phyloP scores from a whole-genome alignment of 345 rosid genomes.

The Boechera retrofracta region DNA sequence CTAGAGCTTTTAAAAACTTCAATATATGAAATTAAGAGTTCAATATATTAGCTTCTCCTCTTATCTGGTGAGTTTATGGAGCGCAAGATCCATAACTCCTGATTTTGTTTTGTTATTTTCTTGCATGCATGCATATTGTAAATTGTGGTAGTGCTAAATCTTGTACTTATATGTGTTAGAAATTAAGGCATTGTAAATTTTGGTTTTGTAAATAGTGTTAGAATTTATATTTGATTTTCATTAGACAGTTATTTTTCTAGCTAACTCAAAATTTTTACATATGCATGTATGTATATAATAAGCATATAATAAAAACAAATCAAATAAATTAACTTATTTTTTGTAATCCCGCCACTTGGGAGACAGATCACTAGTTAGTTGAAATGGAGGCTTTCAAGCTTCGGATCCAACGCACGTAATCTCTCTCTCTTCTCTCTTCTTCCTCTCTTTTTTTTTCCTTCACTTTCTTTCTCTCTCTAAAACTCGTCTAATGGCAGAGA shows the following conservation, averaged over 20 bases:
- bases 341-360: slow-evolving; percentile 47
- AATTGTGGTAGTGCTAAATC: neutral
- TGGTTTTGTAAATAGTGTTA: neutral
- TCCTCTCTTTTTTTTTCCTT: slow-evolving; percentile 17
- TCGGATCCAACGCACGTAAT: slow-evolving; percentile 53
- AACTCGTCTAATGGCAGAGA: slow-evolving; percentile 40
- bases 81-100: neutral
- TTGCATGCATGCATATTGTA: slow-evolving; percentile 2
- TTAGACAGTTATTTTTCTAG: neutral
- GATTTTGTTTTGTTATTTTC: neutral
- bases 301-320: slow-evolving; percentile 18
- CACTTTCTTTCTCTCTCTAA: slow-evolving; percentile 9
- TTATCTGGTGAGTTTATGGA: neutral
- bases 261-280: neutral
- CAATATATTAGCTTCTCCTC: neutral
- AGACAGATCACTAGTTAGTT: slow-evolving; percentile 50
- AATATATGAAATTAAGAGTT: neutral
- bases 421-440: slow-evolving; percentile 27
- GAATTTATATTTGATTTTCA: neutral
- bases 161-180: neutral
- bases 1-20: neutral
- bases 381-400: slow-evolving; percentile 50
- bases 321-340: slow-evolving; percentile 29
- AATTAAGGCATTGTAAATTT: neutral
- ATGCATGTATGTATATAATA: neutral